phyloP scores from a whole-genome alignment of 202 grass and related monocot genomes.

The Carex arenaria region DNA sequence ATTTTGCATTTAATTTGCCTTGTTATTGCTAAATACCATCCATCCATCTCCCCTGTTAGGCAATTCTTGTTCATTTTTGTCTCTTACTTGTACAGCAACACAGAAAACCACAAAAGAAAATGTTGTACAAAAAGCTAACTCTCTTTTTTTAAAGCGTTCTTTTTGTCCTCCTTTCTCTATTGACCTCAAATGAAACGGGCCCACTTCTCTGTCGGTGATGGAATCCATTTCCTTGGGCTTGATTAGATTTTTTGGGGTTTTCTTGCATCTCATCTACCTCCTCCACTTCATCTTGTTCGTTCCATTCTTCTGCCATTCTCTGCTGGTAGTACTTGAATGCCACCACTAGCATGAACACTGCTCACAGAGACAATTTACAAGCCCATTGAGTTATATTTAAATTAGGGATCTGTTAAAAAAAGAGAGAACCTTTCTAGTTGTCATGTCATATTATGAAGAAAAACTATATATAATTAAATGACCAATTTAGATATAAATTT shows the following conservation, averaged over 20 bases:
- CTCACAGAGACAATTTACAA: not conserved
- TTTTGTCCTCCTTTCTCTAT: conserved; percentile 19
- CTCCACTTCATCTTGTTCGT: conserved; percentile 30
- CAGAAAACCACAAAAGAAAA: conserved; percentile 3
- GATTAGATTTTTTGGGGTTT: conserved; percentile 11
- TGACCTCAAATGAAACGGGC: conserved; percentile 23
- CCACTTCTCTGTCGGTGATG: conserved; percentile 18
- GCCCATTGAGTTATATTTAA: not conserved
- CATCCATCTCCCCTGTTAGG: not conserved
- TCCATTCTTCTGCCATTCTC: conserved; percentile 58
- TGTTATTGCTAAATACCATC: not conserved
- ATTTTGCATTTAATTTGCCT: not conserved
- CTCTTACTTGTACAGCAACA: conserved; percentile 11
- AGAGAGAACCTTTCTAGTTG: not conserved
- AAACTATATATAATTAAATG: not conserved
- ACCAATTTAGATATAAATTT: not conserved
- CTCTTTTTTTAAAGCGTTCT: not conserved
- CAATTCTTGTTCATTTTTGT: not conserved
- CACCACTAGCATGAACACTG: conserved; percentile 85
- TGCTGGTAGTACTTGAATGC: conserved; percentile 84
- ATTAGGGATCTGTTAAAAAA: not conserved
- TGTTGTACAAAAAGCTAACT: not conserved
- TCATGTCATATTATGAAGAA: not conserved
- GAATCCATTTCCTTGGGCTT: conserved; percentile 16
- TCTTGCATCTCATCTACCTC: conserved; percentile 23